These are phyloP conservation scores for Mucuna pruriens DNA, from an alignment of 306 rosid species.

Conservation along the genomic window DNA sequence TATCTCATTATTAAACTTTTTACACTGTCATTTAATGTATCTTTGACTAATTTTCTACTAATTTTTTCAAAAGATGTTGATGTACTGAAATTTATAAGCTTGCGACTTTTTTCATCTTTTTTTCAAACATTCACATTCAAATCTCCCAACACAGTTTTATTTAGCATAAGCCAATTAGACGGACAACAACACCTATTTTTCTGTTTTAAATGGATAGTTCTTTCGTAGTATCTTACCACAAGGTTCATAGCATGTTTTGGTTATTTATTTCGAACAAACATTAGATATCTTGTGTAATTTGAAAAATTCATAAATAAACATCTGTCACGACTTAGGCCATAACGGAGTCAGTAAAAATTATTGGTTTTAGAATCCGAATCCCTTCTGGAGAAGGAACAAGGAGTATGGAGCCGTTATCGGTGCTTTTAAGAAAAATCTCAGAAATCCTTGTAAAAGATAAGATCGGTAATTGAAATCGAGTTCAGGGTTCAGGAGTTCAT, in stretches of 20 bases:
- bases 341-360: no score
- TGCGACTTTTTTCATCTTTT: neutral
- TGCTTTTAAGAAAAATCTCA: no score
- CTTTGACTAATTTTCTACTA: neutral
- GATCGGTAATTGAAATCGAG: no score
- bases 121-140: neutral
- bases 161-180: neutral
- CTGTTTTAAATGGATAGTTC: neutral
- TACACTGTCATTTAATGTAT: neutral
- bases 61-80: neutral
- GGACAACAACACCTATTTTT: neutral
- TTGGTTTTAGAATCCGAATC: no score
- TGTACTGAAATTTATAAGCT: neutral
- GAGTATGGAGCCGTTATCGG: no score
- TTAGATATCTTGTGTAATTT: neutral
- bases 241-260: neutral
- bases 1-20: no score
- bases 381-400: no score
- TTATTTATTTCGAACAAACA: neutral
- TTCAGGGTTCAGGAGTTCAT: no score
- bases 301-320: neutral
- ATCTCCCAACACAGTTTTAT: neutral
- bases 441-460: no score
- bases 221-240: no score
- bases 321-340: no score